Evolutionary conservation across 352 stramenopile species (phyloP).

Genomic region (Phytophthora hybrid): DNA sequence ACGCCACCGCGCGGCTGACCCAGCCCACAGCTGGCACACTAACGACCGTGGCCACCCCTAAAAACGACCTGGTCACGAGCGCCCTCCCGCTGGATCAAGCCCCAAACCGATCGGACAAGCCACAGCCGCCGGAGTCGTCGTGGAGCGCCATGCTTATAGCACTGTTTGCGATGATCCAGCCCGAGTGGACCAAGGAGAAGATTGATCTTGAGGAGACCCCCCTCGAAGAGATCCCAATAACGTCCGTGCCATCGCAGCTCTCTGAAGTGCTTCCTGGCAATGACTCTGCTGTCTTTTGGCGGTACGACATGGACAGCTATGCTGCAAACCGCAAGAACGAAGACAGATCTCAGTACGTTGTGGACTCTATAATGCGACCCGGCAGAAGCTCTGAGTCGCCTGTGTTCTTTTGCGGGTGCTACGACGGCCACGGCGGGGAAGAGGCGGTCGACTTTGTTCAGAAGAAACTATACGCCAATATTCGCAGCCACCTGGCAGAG

Average conservation of each 20-base stretch:
- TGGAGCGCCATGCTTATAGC: conserved; percentile 70
- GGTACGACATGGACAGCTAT: conserved; percentile 78
- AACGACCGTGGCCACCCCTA: conserved; percentile 2
- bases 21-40: conserved; percentile 9
- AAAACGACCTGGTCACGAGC: conserved; percentile 8
- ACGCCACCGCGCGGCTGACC: conserved; percentile 7
- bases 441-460: conserved; percentile 76
- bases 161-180: conserved; percentile 69
- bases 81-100: conserved; percentile 11
- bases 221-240: conserved; percentile 59
- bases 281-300: conserved; percentile 57
- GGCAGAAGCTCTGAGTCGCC: conserved; percentile 27
- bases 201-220: conserved; percentile 46
- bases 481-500: conserved; percentile 45
- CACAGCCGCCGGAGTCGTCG: conserved; percentile 29
- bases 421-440: conserved; percentile 74
- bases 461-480: conserved; percentile 67
- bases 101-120: conserved; percentile 13
- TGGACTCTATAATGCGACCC: conserved; percentile 44
- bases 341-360: conserved; percentile 66
- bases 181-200: conserved; percentile 60
- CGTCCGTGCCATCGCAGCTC: conserved; percentile 56
- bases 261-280: conserved; percentile 60
- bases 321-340: conserved; percentile 72
- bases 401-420: conserved; percentile 78